A percentile compares a stretch with the other conserved stretches of the same genome.
phyloP scores from a whole-genome alignment of 1,284 basidiomycete genomes.

The Macrocystidia cucumis region DNA sequence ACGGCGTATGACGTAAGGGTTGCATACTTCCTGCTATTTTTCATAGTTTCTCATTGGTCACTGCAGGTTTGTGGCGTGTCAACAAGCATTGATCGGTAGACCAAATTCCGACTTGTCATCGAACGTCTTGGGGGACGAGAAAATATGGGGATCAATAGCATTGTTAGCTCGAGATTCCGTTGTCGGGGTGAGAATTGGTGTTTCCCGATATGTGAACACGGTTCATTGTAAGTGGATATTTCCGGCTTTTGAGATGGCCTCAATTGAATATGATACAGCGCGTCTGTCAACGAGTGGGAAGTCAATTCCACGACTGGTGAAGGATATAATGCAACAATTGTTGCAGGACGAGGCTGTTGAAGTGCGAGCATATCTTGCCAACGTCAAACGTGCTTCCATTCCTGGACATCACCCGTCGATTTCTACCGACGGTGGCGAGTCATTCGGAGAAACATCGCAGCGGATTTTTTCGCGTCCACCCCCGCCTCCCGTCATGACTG shows the following conservation, averaged over 20 bases:
- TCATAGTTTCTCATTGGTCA: slow-evolving; percentile 6
- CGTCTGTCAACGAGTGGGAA: neutral
- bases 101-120: slow-evolving; percentile 26
- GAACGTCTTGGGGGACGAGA: slow-evolving; percentile 41
- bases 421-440: too few species aligned
- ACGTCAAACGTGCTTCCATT: neutral
- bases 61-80: slow-evolving; percentile 58
- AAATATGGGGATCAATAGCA: slow-evolving; percentile 53
- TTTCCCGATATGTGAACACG: slow-evolving; percentile 61
- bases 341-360: slow-evolving; percentile 37
- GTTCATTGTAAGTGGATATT: slow-evolving; percentile 39
- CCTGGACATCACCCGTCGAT: neutral
- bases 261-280: neutral
- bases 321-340: slow-evolving; percentile 28
- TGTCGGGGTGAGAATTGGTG: slow-evolving; percentile 81
- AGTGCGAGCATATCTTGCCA: slow-evolving; percentile 29
- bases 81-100: slow-evolving; percentile 53
- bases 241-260: slow-evolving; percentile 6
- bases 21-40: slow-evolving; percentile 7
- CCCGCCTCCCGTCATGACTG: too few species aligned
- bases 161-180: slow-evolving; percentile 64
- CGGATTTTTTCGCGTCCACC: too few species aligned
- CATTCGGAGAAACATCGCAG: too few species aligned
- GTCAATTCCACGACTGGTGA: slow-evolving; percentile 1
- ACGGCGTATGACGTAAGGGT: slow-evolving; percentile 67